Base-by-base conservation (phyloP, 768 basidiomycete genomes). In the Boletus sensibilis region DNA sequence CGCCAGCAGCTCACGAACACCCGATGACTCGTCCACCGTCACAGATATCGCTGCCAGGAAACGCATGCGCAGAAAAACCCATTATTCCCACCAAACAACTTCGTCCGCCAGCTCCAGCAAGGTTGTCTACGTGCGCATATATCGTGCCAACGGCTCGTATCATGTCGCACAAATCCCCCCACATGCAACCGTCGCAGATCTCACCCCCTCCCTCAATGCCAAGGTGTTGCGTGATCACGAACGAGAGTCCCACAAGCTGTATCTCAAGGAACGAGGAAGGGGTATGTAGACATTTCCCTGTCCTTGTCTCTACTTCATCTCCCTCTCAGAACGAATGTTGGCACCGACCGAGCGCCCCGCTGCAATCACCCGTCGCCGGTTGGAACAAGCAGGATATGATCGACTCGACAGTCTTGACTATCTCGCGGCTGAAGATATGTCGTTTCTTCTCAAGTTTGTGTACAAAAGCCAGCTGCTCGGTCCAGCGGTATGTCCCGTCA, bases 311-410 rank as follows among this genome's bases (percentile, higher is more conserved):
- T 44, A 4, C 33, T 50, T 56, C 37, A 50, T 39, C 10, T 41
- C 45, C 31, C 29, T 29, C 44, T 56, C 66, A 96, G 95, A 98
- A 66, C 88, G 96, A 13, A 78, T 94, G 38, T 76, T 99, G 53
- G 85, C 84, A 9, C 82, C 83, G 20, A 85, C 85, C 1, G 97
- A 99, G 72, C 77, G 82, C 44, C 96, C 96, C 0, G 87, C 93
- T 2, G 82, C 84, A 35, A 92, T 97, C 56, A 88, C 96, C 21
- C 82, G 87, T 55, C 80, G 90, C 39, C 81, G 93, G 37, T 76
- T 98, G 58, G 85, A 90, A 61, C 92, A 96, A 68, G 93, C 94
- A 4, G 95, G 96, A 0, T 98, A 94, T 63, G 85, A 88, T 48
- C 80, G 84, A 21, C 79, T 83, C 18, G 96, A 99, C 68, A 86